Base-by-base conservation (phyloP, 2,329 filamentous ascomycete species). In the Stenocarpella maydis region DNA sequence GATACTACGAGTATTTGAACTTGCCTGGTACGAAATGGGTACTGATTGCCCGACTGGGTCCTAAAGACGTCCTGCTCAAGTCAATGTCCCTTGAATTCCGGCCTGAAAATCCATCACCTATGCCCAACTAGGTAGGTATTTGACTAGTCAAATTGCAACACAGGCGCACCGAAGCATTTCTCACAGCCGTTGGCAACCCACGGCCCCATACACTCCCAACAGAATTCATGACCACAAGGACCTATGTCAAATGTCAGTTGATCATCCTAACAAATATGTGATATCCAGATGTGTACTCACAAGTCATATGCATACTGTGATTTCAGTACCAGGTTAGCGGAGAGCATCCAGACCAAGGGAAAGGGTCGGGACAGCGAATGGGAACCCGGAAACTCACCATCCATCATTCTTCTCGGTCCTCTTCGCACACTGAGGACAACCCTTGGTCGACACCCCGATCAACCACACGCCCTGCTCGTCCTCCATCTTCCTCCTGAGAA, bases 391-490 rank as follows among this genome's bases (percentile, higher is more conserved):
- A 39, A 69, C 71, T 45, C 54, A 73, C 72, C 72, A 74, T 26
- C 73, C 72, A 39, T 53, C 54, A 17, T 67, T 72, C 66, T 74
- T 74, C 67, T 74, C 73, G 12, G 73, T 74, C 19, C 60, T 49
- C 64, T 68, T 71, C 9, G 21, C 39, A 45, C 73, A 74, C 3
- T 47, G 15, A 12, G 73, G 73, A 26, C 72, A 74, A 15, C 17
- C 47, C 63, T 74, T 73, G 0, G 73, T 73, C 12, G 69, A 73
- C n/a, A n/a, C 47, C 37, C 24, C 14, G 4, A 74, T 61, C 24
- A 65, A 64, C 28, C 19, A 31, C 70, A 65, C 60, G 37, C 71
- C 72, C 26, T 45, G 41, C 49, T 53, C 41, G 21, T 74, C 73
- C 26, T 74, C 66, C 60, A 4, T 5, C 41, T 31, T 37, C 52